A percentile compares a stretch with the other conserved stretches of the same genome.
Conservation (phyloP, 768 basidiomycete genomes). For the Tricholoma matsutake region DNA sequence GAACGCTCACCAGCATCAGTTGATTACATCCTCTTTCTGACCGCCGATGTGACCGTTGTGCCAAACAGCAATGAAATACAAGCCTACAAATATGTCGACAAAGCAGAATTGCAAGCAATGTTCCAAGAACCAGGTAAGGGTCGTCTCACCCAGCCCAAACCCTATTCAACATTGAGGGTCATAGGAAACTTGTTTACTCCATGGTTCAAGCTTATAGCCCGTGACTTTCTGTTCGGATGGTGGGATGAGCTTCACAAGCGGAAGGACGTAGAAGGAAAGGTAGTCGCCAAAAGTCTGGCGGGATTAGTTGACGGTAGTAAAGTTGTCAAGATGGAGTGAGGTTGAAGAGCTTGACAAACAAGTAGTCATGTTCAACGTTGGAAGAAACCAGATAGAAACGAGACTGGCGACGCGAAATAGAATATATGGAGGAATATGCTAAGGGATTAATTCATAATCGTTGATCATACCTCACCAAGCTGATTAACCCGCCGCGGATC, state of each 20-base stretch:
- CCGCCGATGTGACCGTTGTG: slow-evolving; percentile 78
- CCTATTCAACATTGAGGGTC: neutral
- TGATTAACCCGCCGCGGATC: slow-evolving; percentile 21
- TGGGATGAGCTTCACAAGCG: slow-evolving; percentile 87
- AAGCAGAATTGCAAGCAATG: slow-evolving; percentile 87
- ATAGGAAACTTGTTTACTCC: slow-evolving; percentile 90
- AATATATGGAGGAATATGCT: neutral
- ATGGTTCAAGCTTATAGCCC: slow-evolving; percentile 98
- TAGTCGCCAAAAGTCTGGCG: slow-evolving; percentile 60
- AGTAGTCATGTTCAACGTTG: neutral
- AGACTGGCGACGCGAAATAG: no score
- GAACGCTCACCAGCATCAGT: slow-evolving; percentile 45
- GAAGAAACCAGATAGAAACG: neutral
- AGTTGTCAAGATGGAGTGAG: slow-evolving; percentile 51
- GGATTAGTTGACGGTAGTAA: slow-evolving; percentile 70
- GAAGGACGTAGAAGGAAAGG: slow-evolving; percentile 49
- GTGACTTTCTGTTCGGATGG: slow-evolving; percentile 97
- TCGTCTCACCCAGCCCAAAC: no score
- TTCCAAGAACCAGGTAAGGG: slow-evolving; percentile 72
- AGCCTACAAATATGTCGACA: slow-evolving; percentile 87
- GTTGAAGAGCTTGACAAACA: neutral
- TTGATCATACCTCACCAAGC: neutral
- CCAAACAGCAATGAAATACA: slow-evolving; percentile 91
- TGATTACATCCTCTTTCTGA: slow-evolving; percentile 96
- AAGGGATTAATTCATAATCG: neutral